Conservation (phyloP, 2,329 filamentous ascomycete species). For the Penicillium olsonii region DNA sequence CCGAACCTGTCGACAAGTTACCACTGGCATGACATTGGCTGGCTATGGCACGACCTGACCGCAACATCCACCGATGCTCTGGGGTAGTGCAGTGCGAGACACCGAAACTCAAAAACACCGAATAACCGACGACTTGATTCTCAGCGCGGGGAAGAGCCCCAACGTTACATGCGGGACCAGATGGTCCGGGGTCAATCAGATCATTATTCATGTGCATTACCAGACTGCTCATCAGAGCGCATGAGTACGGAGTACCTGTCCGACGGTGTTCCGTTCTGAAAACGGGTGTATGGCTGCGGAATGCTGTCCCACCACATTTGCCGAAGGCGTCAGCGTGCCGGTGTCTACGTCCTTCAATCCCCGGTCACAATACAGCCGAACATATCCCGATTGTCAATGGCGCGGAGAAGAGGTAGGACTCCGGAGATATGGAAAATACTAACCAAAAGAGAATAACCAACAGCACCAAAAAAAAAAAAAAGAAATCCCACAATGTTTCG, state of each 20-base stretch:
- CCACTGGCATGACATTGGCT: slow-evolving; percentile 10
- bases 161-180: slow-evolving; percentile 15
- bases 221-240: background rate
- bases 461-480: background rate
- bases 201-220: background rate
- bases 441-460: too few relatives aligned
- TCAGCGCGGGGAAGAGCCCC: slow-evolving; percentile 16
- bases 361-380: slow-evolving; percentile 4
- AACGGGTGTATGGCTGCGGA: background rate
- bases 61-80: slow-evolving; percentile 5
- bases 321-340: background rate
- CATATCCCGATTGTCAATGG: background rate
- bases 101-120: slow-evolving; percentile 8
- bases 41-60: slow-evolving; percentile 9
- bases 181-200: slow-evolving; percentile 1
- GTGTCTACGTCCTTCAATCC: too few relatives aligned
- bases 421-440: background rate
- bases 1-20: too few relatives aligned
- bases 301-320: background rate
- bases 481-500: background rate
- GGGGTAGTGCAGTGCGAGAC: slow-evolving; percentile 16
- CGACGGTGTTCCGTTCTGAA: background rate
- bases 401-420: slow-evolving; percentile 1
- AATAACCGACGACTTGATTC: background rate
- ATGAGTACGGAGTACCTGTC: background rate